phyloP scores from a whole-genome alignment of 2,329 filamentous ascomycete genomes.

The Diaporthe aspalathi region DNA sequence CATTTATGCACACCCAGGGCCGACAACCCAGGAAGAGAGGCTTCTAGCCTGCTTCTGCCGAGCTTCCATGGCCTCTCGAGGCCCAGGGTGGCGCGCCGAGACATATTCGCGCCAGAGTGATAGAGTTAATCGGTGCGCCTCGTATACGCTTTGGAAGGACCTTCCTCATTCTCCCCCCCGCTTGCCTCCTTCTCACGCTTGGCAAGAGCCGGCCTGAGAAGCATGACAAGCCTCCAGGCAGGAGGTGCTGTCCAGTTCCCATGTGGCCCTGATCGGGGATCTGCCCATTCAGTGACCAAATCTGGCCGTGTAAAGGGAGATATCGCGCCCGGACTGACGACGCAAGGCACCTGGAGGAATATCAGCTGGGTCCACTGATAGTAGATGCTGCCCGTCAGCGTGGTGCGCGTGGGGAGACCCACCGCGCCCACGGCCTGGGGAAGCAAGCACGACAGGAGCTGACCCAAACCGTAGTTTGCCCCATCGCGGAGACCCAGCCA shows the following conservation, averaged over 20 bases:
- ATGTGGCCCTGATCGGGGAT: not conserved
- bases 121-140: constrained; percentile 27
- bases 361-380: constrained; percentile 13
- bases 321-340: constrained; percentile 15
- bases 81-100: constrained; percentile 14
- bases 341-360: constrained; percentile 16
- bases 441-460: constrained; percentile 11
- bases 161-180: constrained; percentile 20
- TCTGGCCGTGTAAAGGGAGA: not conserved
- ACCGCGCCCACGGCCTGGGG: constrained; percentile 17
- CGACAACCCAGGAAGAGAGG: not conserved
- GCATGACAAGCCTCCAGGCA: not conserved
- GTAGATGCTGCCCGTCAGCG: constrained; percentile 7
- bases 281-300: constrained; percentile 20
- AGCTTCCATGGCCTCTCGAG: constrained; percentile 24
- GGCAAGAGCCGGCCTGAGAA: not conserved
- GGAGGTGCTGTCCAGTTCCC: not conserved
- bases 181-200: constrained; percentile 19
- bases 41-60: constrained; percentile 32
- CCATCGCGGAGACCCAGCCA: not conserved
- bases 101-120: constrained; percentile 22
- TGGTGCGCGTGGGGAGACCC: constrained; percentile 19
- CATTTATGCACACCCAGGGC: constrained; percentile 13
- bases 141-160: constrained; percentile 7
- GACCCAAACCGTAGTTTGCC: not conserved